phyloP scores from a whole-genome alignment of 129 eudicot genomes.

The Erigeron canadensis region DNA sequence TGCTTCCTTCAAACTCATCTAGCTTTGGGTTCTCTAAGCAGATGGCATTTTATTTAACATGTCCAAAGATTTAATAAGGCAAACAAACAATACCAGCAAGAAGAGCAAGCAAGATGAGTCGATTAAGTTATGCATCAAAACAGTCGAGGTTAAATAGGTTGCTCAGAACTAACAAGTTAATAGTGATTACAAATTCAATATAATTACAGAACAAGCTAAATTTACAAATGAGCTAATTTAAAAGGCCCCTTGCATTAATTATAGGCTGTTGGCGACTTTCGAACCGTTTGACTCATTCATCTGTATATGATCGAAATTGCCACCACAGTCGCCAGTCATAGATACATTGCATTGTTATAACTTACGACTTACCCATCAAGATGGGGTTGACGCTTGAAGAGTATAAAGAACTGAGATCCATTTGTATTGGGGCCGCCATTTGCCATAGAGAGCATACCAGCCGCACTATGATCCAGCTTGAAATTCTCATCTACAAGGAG shows the following conservation, averaged over 20 bases:
- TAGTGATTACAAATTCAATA: background rate
- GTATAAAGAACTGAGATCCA: constrained; percentile 93
- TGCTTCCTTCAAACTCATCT: background rate
- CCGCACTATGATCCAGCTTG: constrained; percentile 65
- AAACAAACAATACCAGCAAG: background rate
- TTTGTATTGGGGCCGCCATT: constrained; percentile 91
- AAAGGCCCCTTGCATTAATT: background rate
- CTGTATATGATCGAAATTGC: background rate
- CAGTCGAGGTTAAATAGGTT: background rate
- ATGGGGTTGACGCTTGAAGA: constrained; percentile 76
- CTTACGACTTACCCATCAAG: constrained; percentile 76
- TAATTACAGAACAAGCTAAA: background rate
- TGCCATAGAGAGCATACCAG: constrained; percentile 97
- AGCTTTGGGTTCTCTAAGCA: constrained; percentile 7
- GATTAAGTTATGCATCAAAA: background rate
- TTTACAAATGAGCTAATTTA: background rate
- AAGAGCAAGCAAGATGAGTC: background rate
- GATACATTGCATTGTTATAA: background rate
- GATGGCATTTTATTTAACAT: background rate
- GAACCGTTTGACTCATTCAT: background rate
- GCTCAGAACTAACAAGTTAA: background rate
- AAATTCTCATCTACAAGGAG: constrained; percentile 80
- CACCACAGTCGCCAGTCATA: background rate
- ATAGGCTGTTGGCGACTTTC: background rate
- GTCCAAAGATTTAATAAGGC: background rate